A percentile compares a stretch with the other conserved stretches of the same genome.
Conservation (phyloP, 2,329 filamentous ascomycete genomes). For the Xylariaceae sp. region DNA sequence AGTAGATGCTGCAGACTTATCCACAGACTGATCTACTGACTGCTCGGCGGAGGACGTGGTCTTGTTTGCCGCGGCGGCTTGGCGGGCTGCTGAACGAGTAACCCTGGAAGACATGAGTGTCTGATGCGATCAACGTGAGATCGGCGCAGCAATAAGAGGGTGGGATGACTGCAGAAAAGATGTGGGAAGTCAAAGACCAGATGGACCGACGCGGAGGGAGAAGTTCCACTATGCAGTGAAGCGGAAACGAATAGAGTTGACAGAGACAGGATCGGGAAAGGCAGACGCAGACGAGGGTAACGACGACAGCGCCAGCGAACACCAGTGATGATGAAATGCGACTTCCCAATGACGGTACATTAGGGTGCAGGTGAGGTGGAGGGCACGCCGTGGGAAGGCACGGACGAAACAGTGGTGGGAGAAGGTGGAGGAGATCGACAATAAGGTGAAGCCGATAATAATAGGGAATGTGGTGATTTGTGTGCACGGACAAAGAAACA, state of each 20-base stretch:
- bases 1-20: slow-evolving; percentile 39
- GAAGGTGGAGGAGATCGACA: not conserved
- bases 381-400: not conserved
- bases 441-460: not conserved
- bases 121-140: slow-evolving; percentile 24
- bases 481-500: not conserved
- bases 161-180: slow-evolving; percentile 9
- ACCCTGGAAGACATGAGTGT: slow-evolving; percentile 93
- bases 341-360: not conserved
- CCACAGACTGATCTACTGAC: slow-evolving; percentile 38
- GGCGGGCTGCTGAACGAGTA: slow-evolving; percentile 89
- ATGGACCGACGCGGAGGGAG: not conserved
- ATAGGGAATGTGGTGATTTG: not conserved
- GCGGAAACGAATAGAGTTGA: not conserved
- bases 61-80: slow-evolving; percentile 74
- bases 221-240: slow-evolving; percentile 6
- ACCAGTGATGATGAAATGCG: not conserved
- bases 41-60: slow-evolving; percentile 43
- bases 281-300: not conserved
- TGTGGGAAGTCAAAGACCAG: slow-evolving; percentile 11
- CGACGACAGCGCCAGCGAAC: not conserved
- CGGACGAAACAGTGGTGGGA: not conserved
- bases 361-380: not conserved
- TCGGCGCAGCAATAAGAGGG: slow-evolving; percentile 16
- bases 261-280: not conserved